These are phyloP conservation scores for Ceratocystiopsis minuta DNA, from an alignment of 2,329 filamentous ascomycete genomes.

Conservation along the genomic window DNA sequence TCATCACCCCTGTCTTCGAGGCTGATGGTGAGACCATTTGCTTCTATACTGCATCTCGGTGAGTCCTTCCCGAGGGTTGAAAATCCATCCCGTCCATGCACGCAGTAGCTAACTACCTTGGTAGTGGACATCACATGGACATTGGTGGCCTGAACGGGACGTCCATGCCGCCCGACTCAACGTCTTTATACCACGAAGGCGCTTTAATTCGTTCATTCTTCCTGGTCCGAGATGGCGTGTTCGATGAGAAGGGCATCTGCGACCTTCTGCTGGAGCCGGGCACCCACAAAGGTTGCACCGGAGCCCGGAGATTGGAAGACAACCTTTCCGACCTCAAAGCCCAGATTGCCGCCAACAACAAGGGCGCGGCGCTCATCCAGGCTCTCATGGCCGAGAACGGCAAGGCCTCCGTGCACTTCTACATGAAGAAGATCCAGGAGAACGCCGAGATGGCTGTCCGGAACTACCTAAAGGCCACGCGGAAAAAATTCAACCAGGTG, in stretches of 20 bases:
- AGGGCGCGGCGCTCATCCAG: conserved; percentile 61
- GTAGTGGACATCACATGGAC: conserved; percentile 54
- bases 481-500: conserved; percentile 40
- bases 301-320: conserved; percentile 60
- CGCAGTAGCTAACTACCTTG: too few species aligned
- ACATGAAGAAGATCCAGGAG: conserved; percentile 65
- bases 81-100: too few species aligned
- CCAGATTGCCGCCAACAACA: conserved; percentile 70
- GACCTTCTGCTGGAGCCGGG: conserved; percentile 58
- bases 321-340: conserved; percentile 78
- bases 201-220: conserved; percentile 47
- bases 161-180: conserved; percentile 62
- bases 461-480: conserved; percentile 51
- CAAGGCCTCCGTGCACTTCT: conserved; percentile 58
- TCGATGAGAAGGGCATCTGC: conserved; percentile 59
- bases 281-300: conserved; percentile 54
- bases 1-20: conserved; percentile 52
- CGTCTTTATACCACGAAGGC: conserved; percentile 44
- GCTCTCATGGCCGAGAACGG: conserved; percentile 63
- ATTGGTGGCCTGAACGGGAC: conserved; percentile 69
- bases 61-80: too few species aligned
- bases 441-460: conserved; percentile 64
- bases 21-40: conserved; percentile 29
- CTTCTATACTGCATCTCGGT: conserved; percentile 60
- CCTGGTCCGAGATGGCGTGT: conserved; percentile 56